Evolutionary conservation across 2,329 filamentous ascomycete species (phyloP).

Genomic region (Colletotrichum sp.): DNA sequence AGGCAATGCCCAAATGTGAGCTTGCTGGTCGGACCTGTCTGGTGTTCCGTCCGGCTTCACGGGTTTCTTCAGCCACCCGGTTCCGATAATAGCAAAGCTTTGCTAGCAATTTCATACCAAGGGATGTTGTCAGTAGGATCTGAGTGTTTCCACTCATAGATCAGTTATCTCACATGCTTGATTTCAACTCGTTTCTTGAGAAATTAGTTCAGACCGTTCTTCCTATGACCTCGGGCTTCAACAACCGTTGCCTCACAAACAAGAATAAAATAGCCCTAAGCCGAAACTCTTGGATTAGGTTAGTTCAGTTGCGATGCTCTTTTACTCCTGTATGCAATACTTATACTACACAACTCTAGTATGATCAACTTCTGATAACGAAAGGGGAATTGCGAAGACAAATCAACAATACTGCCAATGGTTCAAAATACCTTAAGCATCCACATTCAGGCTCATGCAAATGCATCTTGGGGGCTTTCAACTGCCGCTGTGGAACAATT

Average conservation of each 20-base stretch:
- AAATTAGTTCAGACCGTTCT: not conserved
- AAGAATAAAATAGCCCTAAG: no score
- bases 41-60: not conserved
- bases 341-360: no score
- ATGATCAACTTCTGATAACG: no score
- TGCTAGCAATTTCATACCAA: not conserved
- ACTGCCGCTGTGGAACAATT: no score
- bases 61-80: not conserved
- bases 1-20: rapidly evolving
- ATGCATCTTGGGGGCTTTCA: no score
- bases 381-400: no score
- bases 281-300: no score
- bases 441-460: no score
- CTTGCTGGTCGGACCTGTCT: not conserved
- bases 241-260: rapidly evolving
- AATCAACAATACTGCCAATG: no score
- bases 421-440: no score
- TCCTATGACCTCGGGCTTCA: rapidly evolving
- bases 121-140: rapidly evolving
- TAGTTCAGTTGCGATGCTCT: rapidly evolving
- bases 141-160: rapidly evolving
- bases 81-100: not conserved
- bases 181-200: rapidly evolving
- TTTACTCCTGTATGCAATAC: rapidly evolving
- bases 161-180: not conserved